phyloP scores from a whole-genome alignment of 2,329 filamentous ascomycete species.

The Trichophyton simii region DNA sequence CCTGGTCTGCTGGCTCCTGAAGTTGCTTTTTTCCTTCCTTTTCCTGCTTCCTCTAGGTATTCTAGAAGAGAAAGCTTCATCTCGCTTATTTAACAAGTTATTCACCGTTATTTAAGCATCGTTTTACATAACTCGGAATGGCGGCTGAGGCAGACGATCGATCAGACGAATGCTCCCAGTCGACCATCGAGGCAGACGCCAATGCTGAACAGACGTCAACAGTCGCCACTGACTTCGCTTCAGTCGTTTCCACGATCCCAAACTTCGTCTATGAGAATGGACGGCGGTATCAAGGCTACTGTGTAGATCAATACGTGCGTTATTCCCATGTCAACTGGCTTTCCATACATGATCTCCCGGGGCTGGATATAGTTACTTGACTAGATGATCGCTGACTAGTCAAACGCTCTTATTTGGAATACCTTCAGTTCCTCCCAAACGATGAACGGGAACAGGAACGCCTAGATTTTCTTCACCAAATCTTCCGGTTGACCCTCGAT shows the following conservation, averaged over 20 bases:
- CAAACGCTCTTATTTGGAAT: background rate
- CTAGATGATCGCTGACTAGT: background rate
- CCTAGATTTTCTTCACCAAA: constrained; percentile 30
- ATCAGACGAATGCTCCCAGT: background rate
- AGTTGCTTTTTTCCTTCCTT: background rate
- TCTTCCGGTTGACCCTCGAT: constrained; percentile 19
- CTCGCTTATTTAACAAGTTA: background rate
- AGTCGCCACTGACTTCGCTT: constrained; percentile 9
- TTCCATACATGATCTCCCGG: background rate
- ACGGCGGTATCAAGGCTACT: constrained; percentile 15
- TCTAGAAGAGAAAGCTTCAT: background rate
- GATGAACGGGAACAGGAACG: constrained; percentile 26
- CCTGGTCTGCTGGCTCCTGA: background rate
- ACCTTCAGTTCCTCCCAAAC: constrained; percentile 9
- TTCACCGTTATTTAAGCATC: too few species aligned
- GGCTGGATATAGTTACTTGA: background rate
- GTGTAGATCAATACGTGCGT: constrained; percentile 12
- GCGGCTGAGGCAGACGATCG: background rate
- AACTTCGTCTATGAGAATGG: constrained; percentile 15
- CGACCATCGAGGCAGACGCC: constrained; percentile 10
- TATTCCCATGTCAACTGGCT: background rate
- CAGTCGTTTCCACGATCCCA: constrained; percentile 10
- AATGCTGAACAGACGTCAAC: background rate
- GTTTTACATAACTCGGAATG: background rate
- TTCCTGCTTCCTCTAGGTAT: too few species aligned